Evolutionary conservation across 495 filamentous ascomycete genomes (phyloP), one percentile per base, ranked within the genome.

Genomic region (Parathielavia hyrcaniae): DNA sequence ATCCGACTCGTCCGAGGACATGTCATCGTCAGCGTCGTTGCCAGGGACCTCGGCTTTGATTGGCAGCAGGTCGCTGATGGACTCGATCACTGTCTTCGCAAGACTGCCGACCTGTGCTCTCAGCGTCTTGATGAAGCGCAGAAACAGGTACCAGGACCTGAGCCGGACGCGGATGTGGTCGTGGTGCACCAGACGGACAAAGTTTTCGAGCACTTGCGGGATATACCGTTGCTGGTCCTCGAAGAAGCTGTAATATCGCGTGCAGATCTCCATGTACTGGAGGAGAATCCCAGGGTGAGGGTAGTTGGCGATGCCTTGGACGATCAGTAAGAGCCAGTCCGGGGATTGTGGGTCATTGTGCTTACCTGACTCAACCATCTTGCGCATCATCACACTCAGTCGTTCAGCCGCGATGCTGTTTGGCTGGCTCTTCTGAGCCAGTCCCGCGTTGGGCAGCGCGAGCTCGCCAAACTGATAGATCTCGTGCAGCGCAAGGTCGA

Each of bases 211-310:
- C 5, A 90, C 90, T 58, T 81, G 84, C 8, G 88, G 87, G 44
- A 97, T 93, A 47, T 85, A 79, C 1, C 83, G 77, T 3, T 85
- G 79, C 62, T 96, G 87, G 38, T 81, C 77, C 58, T 95, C 89
- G 72, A 99, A 97, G 72, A 96, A 96, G n/a, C 82, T 79, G 69
- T 82, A 85, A 69, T 97, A 97, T 38, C 93, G 86, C 35, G 96
- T 90, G 68, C 90, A 95, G 41, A 96, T 93, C 64, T 97, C 93
- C 95, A 97, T 97, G 64, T 93, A 97, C 70, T 96, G 90, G 16
- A 97, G 78, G 57, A 97, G 85, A 34, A 96, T 89, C 20, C 90
- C 89, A 0, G 95, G 93, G 71, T 97, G 93, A 5, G 86, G 83
- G 68, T 89, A 93, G 26, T 80, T 85, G 59, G 87, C 84, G 60